Percentiles rank a stretch among this genome's conserved stretches.
phyloP scores from a whole-genome alignment of 306 rosid species.

The Phaseolus lunatus region DNA sequence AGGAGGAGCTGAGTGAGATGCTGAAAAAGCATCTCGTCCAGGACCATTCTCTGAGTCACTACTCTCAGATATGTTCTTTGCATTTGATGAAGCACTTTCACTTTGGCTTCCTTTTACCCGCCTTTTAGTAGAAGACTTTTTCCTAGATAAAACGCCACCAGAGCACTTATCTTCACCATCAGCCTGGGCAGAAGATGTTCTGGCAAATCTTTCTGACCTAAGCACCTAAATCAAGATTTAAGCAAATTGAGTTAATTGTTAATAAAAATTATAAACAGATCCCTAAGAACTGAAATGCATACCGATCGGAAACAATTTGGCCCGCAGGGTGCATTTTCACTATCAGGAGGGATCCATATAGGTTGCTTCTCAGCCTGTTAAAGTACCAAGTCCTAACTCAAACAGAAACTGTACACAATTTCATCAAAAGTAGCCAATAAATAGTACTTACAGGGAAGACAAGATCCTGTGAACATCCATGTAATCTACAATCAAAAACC shows the following conservation, averaged over 20 bases:
- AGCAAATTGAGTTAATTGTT: slow-evolving; percentile 41
- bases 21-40: slow-evolving; percentile 62
- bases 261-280: slow-evolving; percentile 21
- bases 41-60: slow-evolving; percentile 93
- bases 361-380: slow-evolving; percentile 91
- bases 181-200: slow-evolving; percentile 60
- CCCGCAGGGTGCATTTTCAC: slow-evolving; percentile 79
- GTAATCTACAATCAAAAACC: slow-evolving; percentile 97
- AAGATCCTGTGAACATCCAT: slow-evolving; percentile 99
- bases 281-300: slow-evolving; percentile 48
- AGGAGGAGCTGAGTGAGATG: slow-evolving; percentile 59
- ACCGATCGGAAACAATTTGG: slow-evolving; percentile 81
- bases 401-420: slow-evolving; percentile 16
- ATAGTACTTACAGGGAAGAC: slow-evolving; percentile 83
- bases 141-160: slow-evolving; percentile 61
- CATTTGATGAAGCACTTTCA: slow-evolving; percentile 97
- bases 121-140: slow-evolving; percentile 72
- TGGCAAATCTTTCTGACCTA: slow-evolving; percentile 64
- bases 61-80: slow-evolving; percentile 84
- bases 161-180: slow-evolving; percentile 72
- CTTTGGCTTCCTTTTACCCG: slow-evolving; percentile 72
- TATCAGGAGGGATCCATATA: slow-evolving; percentile 68
- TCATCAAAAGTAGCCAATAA: slow-evolving; percentile 30
- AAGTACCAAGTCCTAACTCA: slow-evolving; percentile 33
- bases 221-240: slow-evolving; percentile 61